These are phyloP conservation scores for Stygiomarasmius scandens DNA, from an alignment of 1,284 basidiomycete genomes.

Conservation along the genomic window DNA sequence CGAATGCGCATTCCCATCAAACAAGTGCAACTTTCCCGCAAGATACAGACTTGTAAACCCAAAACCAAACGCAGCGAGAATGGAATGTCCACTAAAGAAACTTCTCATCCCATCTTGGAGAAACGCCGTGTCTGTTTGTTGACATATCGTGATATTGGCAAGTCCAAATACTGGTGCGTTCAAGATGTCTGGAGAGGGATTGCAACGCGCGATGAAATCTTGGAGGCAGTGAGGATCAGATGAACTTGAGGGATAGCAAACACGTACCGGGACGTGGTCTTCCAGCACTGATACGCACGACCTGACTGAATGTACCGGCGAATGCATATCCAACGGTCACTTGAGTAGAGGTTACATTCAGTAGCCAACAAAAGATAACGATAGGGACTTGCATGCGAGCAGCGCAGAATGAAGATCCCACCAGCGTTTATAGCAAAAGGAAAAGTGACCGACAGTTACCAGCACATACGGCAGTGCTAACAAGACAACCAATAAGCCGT, in stretches of 20 bases:
- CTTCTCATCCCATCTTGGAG: constrained; percentile 26
- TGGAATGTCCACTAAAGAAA: constrained; percentile 27
- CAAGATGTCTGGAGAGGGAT: constrained; percentile 19
- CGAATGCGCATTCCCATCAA: constrained; percentile 18
- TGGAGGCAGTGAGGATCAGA: too few relatives aligned
- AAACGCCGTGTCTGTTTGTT: constrained; percentile 19
- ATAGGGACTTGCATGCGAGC: constrained; percentile 19
- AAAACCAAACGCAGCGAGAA: constrained; percentile 21
- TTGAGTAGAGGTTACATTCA: not conserved
- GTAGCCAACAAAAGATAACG: not conserved
- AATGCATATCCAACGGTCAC: constrained; percentile 19
- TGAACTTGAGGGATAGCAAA: not conserved
- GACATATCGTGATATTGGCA: constrained; percentile 22
- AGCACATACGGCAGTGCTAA: constrained; percentile 20
- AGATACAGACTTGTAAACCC: constrained; percentile 23
- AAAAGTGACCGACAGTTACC: constrained; percentile 21
- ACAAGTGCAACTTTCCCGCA: constrained; percentile 26
- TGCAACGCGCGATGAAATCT: constrained; percentile 26
- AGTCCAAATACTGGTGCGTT: constrained; percentile 24
- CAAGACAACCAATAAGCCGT: constrained; percentile 15
- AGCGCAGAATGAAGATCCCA: constrained; percentile 26
- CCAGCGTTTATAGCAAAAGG: constrained; percentile 21
- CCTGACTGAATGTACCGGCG: constrained; percentile 18
- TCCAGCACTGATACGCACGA: constrained; percentile 22
- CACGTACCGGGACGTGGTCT: constrained; percentile 24